Conservation (phyloP, 2,329 filamentous ascomycete genomes). For the Cytospora mali region DNA sequence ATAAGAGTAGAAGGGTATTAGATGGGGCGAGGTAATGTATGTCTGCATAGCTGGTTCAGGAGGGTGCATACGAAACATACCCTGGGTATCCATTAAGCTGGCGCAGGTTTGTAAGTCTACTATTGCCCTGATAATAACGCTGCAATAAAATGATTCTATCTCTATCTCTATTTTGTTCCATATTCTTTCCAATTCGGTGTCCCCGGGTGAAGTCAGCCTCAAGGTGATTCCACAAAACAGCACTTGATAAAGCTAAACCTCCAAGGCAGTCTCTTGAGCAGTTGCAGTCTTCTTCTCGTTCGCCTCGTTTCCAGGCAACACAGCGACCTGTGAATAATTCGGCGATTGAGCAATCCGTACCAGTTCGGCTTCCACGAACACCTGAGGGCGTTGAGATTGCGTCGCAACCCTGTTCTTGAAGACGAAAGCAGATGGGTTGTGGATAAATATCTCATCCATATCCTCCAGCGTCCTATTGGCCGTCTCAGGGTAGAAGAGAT, state of each 20-base stretch:
- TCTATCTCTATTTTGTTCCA: no score
- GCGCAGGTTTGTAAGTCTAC: no score
- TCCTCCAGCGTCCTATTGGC: slow-evolving; percentile 50
- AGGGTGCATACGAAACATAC: no score
- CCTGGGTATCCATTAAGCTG: no score
- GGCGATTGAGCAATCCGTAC: slow-evolving; percentile 32
- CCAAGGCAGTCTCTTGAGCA: slow-evolving; percentile 3
- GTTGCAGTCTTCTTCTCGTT: slow-evolving; percentile 10
- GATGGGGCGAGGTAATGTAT: no score
- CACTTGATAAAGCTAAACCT: slow-evolving; percentile 8
- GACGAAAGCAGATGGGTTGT: slow-evolving; percentile 37
- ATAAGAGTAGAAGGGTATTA: no score
- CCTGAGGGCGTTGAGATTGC: slow-evolving; percentile 40
- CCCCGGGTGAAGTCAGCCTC: not conserved
- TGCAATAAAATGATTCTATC: no score
- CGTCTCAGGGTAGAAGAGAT: slow-evolving; percentile 54
- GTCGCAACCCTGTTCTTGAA: slow-evolving; percentile 39
- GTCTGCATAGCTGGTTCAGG: no score
- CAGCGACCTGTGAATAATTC: slow-evolving; percentile 11
- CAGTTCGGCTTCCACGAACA: slow-evolving; percentile 41
- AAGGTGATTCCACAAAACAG: not conserved
- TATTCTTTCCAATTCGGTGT: not conserved
- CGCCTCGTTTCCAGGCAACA: slow-evolving; percentile 1
- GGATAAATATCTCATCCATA: slow-evolving; percentile 48
- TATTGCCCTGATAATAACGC: no score